Evolutionary conservation across 768 basidiomycete genomes (phyloP).

Genomic region (Nidula microcarpa): DNA sequence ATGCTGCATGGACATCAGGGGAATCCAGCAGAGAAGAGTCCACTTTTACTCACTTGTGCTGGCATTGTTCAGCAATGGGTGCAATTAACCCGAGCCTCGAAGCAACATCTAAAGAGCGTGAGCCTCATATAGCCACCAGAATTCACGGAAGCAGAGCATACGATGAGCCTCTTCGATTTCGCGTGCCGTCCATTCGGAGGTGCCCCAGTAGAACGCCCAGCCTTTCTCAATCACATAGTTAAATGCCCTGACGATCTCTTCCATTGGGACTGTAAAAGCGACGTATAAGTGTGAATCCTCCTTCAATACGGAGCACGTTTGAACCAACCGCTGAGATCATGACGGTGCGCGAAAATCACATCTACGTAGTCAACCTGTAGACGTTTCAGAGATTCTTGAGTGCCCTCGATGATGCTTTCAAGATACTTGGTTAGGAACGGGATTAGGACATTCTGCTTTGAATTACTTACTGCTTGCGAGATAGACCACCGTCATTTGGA

Average conservation of each 20-base stretch:
- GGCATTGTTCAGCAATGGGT: constrained; percentile 77
- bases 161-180: constrained; percentile 67
- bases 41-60: constrained; percentile 52
- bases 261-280: constrained; percentile 48
- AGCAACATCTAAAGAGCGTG: constrained; percentile 52
- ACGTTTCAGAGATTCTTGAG: constrained; percentile 60
- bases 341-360: constrained; percentile 68
- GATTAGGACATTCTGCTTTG: neutral
- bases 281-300: neutral
- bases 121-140: neutral
- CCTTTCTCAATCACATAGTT: constrained; percentile 74
- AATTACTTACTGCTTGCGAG: constrained; percentile 52
- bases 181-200: constrained; percentile 73
- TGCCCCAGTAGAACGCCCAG: constrained; percentile 74
- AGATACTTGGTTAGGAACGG: neutral
- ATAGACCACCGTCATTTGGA: constrained; percentile 54
- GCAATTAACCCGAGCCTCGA: constrained; percentile 59
- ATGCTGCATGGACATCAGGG: constrained; percentile 39
- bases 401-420: constrained; percentile 71
- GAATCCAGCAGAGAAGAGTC: neutral
- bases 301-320: neutral
- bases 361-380: constrained; percentile 76
- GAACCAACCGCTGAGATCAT: constrained; percentile 47
- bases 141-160: constrained; percentile 20
- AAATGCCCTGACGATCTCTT: constrained; percentile 80